These are phyloP conservation scores for Arthrobotrys iridis DNA, from an alignment of 2,329 filamentous ascomycete genomes.

Conservation along the genomic window DNA sequence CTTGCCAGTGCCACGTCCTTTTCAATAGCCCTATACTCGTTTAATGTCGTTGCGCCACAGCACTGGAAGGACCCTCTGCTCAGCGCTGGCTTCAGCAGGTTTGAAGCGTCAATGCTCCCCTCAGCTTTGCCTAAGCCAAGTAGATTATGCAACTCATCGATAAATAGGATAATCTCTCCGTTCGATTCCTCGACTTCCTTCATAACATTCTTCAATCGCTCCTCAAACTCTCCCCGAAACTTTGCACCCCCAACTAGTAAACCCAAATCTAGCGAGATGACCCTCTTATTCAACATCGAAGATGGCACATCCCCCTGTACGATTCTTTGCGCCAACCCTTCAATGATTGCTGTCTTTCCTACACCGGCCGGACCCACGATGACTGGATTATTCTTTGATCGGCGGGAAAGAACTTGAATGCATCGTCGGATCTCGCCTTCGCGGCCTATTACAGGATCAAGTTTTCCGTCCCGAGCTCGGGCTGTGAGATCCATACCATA, in stretches of 20 bases:
- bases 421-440: conserved; percentile 92
- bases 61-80: conserved; percentile 92
- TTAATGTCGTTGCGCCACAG: conserved; percentile 91
- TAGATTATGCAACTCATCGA: conserved; percentile 91
- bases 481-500: conserved; percentile 91
- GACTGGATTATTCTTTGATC: conserved; percentile 96
- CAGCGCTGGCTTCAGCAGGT: conserved; percentile 91
- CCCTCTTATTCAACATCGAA: conserved; percentile 92
- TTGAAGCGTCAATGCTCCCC: conserved; percentile 95
- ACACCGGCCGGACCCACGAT: conserved; percentile 91
- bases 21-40: conserved; percentile 91
- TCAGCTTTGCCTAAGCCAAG: conserved; percentile 94
- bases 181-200: conserved; percentile 90
- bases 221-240: conserved; percentile 95
- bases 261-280: conserved; percentile 86
- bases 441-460: conserved; percentile 94
- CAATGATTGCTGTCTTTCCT: conserved; percentile 91
- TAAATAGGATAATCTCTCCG: conserved; percentile 90
- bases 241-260: conserved; percentile 95
- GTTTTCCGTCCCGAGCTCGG: conserved; percentile 83
- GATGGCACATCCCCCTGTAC: conserved; percentile 93
- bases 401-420: conserved; percentile 88
- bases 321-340: conserved; percentile 89
- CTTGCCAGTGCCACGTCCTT: conserved; percentile 93
- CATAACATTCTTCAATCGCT: conserved; percentile 85